Conservation (phyloP, 2,329 filamentous ascomycete species). For the Alternaria consortialis region DNA sequence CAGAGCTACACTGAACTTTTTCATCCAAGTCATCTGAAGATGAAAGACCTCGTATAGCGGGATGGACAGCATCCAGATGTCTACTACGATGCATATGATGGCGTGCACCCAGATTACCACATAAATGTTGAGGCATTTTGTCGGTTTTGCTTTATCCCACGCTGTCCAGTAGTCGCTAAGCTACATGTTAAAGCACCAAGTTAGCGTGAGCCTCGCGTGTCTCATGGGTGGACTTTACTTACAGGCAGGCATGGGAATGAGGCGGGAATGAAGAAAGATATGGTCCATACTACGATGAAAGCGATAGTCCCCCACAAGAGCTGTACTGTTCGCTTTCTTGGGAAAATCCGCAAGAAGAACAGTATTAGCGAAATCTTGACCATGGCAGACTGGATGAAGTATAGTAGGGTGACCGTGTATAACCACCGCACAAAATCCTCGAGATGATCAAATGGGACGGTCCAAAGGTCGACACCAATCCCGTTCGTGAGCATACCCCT, state of each 20-base stretch:
- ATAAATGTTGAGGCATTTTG: slow-evolving; percentile 43
- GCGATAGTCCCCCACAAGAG: slow-evolving; percentile 22
- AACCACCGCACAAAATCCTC: slow-evolving; percentile 50
- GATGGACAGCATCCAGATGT: slow-evolving; percentile 36
- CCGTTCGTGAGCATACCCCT: slow-evolving; percentile 39
- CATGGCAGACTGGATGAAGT: slow-evolving; percentile 35
- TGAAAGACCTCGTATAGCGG: slow-evolving; percentile 42
- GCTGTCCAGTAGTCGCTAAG: slow-evolving; percentile 34
- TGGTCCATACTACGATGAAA: slow-evolving; percentile 30
- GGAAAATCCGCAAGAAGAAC: slow-evolving; percentile 40
- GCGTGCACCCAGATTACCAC: slow-evolving; percentile 43
- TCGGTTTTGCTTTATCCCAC: slow-evolving; percentile 29
- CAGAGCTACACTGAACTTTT: slow-evolving; percentile 44
- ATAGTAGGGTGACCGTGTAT: slow-evolving; percentile 41
- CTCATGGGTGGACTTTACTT: slow-evolving; percentile 6
- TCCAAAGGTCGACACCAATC: slow-evolving; percentile 62
- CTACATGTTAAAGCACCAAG: not conserved
- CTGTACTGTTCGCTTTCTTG: slow-evolving; percentile 18
- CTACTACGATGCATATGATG: slow-evolving; percentile 36
- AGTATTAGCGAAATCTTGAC: slow-evolving; percentile 37
- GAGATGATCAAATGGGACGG: slow-evolving; percentile 52
- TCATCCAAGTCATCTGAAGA: slow-evolving; percentile 39
- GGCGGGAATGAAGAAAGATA: slow-evolving; percentile 21
- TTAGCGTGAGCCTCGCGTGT: not conserved
- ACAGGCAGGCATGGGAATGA: slow-evolving; percentile 46